phyloP scores from a whole-genome alignment of 768 basidiomycete genomes.

The Pisolithus albus region DNA sequence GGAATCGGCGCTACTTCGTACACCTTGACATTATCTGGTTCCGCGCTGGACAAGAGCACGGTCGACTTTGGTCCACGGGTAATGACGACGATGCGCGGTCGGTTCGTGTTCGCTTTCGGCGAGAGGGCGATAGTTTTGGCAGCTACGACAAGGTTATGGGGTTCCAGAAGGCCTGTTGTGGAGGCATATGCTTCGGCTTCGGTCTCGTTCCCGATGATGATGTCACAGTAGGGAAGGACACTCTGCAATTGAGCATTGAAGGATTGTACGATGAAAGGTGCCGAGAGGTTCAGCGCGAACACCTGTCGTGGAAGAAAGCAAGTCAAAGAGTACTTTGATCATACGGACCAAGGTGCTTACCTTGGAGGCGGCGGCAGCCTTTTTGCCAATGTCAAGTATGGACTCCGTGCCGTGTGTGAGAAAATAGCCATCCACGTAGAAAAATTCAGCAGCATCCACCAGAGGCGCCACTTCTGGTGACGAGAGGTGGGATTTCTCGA shows the following conservation, averaged over 20 bases:
- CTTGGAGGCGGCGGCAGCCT: slow-evolving; percentile 71
- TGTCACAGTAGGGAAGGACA: slow-evolving; percentile 77
- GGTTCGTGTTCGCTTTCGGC: slow-evolving; percentile 68
- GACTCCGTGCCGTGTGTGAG: slow-evolving; percentile 83
- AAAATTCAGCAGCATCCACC: slow-evolving; percentile 74
- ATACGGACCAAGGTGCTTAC: slow-evolving; percentile 26
- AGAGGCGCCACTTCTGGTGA: slow-evolving; percentile 69
- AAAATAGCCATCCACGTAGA: slow-evolving; percentile 97
- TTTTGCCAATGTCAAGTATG: slow-evolving; percentile 67
- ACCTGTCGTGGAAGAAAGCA: slow-evolving; percentile 37
- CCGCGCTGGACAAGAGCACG: slow-evolving; percentile 57
- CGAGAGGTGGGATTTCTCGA: slow-evolving; percentile 72
- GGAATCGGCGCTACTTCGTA: slow-evolving; percentile 53
- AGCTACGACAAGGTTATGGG: slow-evolving; percentile 60
- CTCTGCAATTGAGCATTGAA: slow-evolving; percentile 77
- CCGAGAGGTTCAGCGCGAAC: slow-evolving; percentile 89
- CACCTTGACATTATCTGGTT: slow-evolving; percentile 47
- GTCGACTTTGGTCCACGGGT: slow-evolving; percentile 88
- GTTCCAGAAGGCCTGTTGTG: slow-evolving; percentile 60
- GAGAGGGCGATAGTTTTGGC: slow-evolving; percentile 70
- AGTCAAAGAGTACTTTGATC: not conserved
- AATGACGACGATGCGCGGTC: slow-evolving; percentile 79
- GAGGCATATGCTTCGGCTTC: slow-evolving; percentile 86
- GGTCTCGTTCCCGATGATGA: slow-evolving; percentile 93
- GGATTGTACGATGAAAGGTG: slow-evolving; percentile 95